Evolutionary conservation across 208 protist genomes (phyloP).

Genomic region (Wallacemonas sp.): DNA sequence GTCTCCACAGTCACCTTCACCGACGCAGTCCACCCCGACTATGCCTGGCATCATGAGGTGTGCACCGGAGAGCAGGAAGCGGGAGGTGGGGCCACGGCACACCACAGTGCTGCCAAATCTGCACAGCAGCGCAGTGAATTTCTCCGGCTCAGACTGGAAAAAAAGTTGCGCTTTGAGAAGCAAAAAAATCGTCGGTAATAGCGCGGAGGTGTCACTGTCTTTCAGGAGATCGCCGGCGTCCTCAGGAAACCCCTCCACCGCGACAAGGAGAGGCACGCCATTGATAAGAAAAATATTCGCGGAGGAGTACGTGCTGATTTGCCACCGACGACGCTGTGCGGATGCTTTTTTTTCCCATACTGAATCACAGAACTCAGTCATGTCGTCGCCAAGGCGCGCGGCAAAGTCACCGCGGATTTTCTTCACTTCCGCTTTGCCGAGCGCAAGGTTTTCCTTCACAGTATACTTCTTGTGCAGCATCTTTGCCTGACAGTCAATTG

Average conservation of each 20-base stretch:
- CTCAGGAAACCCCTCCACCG: conserved; percentile 33
- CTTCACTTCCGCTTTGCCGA: conserved; percentile 60
- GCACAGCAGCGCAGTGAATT: conserved; percentile 18
- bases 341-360: conserved; percentile 57
- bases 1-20: background rate
- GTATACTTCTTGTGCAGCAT: conserved; percentile 78
- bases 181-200: conserved; percentile 72
- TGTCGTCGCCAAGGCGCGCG: conserved; percentile 37
- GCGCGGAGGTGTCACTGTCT: background rate
- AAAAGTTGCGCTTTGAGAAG: conserved; percentile 42
- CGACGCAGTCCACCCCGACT: conserved; percentile 14
- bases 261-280: conserved; percentile 55
- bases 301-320: conserved; percentile 41
- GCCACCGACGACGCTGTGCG: conserved; percentile 36
- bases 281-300: conserved; percentile 53
- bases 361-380: conserved; percentile 36
- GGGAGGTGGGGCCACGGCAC: conserved; percentile 60
- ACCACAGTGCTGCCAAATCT: conserved; percentile 29
- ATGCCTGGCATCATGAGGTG: conserved; percentile 88
- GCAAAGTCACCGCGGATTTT: conserved; percentile 43
- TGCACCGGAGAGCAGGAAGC: conserved; percentile 65
- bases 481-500: background rate
- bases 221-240: conserved; percentile 31
- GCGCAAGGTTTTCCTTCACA: conserved; percentile 36
- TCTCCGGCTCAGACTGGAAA: conserved; percentile 20